Percentiles rank a stretch among this genome's conserved stretches.
These are phyloP conservation scores for Kodamaea kaohsiungensis DNA, from an alignment of 805 yeast genomes.

Conservation along the genomic window DNA sequence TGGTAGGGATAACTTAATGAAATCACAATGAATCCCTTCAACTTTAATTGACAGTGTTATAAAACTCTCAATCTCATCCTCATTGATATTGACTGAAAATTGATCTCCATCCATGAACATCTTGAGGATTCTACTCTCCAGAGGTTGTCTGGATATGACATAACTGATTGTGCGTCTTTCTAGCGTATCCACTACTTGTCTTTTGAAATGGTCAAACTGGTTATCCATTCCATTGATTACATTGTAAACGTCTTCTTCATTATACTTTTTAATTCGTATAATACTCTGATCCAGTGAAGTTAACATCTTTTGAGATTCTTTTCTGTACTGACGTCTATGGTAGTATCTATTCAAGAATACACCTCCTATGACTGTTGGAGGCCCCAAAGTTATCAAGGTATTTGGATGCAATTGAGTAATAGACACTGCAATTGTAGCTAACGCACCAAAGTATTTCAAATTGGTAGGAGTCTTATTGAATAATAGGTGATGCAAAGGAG, in stretches of 20 bases:
- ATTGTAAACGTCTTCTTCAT: constrained; percentile 31
- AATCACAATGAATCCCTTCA: constrained; percentile 12
- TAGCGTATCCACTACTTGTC: constrained; percentile 26
- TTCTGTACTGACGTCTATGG: constrained; percentile 13
- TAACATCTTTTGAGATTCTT: constrained; percentile 18
- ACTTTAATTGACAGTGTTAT: constrained; percentile 22
- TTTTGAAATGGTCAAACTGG: constrained; percentile 36
- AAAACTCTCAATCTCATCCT: constrained; percentile 27
- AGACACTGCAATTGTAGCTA: constrained; percentile 27
- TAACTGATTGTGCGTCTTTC: constrained; percentile 30
- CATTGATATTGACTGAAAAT: constrained; percentile 24
- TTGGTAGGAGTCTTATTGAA: constrained; percentile 24
- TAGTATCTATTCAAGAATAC: constrained; percentile 23
- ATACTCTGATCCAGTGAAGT: constrained; percentile 5
- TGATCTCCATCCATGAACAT: constrained; percentile 35
- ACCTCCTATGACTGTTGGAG: constrained; percentile 34
- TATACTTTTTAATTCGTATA: constrained; percentile 28
- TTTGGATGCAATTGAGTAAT: constrained; percentile 39
- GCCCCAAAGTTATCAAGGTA: constrained; percentile 34
- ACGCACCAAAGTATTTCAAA: constrained; percentile 29
- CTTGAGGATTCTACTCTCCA: not conserved
- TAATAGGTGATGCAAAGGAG: constrained; percentile 28
- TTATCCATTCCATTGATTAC: constrained; percentile 38
- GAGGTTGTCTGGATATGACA: constrained; percentile 15
- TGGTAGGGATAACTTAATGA: constrained; percentile 39